Evolutionary conservation across 139 green algal genomes (phyloP).

Genomic region (Zygnema cylindricum): DNA sequence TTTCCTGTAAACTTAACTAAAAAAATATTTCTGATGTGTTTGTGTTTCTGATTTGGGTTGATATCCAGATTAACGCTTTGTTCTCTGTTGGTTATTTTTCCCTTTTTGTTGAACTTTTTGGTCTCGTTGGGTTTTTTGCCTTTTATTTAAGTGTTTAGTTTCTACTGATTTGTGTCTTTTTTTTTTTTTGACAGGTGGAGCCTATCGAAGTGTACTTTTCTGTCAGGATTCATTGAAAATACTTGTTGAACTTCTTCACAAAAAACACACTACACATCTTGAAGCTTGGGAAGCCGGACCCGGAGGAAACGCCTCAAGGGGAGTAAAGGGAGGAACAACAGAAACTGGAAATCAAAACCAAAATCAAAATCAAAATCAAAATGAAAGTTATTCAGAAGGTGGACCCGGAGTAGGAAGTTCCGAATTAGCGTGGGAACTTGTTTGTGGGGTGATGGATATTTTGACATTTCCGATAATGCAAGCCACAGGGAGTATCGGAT

Average conservation of each 20-base stretch:
- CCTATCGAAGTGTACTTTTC: slow-evolving; percentile 16
- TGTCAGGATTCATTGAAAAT: background rate
- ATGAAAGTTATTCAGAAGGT: background rate
- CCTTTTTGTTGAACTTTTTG: too few relatives aligned
- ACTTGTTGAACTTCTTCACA: slow-evolving; percentile 46
- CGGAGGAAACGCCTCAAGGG: background rate
- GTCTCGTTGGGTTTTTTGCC: too few relatives aligned
- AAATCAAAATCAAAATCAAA: too few relatives aligned
- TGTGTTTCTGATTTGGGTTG: too few relatives aligned
- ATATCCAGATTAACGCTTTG: background rate
- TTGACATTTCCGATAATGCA: slow-evolving; percentile 10
- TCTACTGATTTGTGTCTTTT: background rate
- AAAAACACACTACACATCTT: slow-evolving; percentile 46
- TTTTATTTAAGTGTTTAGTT: too few relatives aligned
- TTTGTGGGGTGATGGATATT: slow-evolving; percentile 41
- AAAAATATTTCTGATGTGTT: too few relatives aligned
- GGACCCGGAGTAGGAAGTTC: background rate
- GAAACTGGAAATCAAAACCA: background rate
- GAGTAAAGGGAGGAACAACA: background rate
- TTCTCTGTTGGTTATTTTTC: too few relatives aligned
- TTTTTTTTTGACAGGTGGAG: slow-evolving; percentile 20
- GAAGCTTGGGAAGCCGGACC: slow-evolving; percentile 22
- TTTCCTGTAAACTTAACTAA: too few relatives aligned
- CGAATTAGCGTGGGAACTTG: background rate
- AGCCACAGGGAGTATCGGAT: background rate